Evolutionary conservation across 768 basidiomycete species (phyloP).

Genomic region (Leccinum obscurum): DNA sequence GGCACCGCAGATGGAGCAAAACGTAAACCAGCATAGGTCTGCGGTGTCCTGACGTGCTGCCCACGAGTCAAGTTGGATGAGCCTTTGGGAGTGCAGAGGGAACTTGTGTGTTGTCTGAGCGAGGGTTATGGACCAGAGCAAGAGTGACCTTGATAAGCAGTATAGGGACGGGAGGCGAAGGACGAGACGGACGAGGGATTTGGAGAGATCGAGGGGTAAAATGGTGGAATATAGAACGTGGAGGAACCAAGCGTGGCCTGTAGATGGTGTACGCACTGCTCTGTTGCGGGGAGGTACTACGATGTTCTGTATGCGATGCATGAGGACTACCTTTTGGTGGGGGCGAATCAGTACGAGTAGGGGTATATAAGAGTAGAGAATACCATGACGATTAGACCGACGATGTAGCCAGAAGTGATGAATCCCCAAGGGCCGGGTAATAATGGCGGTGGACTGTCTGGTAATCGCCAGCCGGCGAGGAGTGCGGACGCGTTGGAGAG

Average conservation of each 20-base stretch:
- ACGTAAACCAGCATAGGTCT: conserved; percentile 73
- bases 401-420: conserved; percentile 70
- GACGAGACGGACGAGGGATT: conserved; percentile 53
- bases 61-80: conserved; percentile 46
- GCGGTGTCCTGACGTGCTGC: conserved; percentile 51
- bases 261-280: conserved; percentile 21
- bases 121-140: conserved; percentile 58
- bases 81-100: conserved; percentile 34
- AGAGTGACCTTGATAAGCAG: conserved; percentile 53
- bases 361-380: conserved; percentile 7
- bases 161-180: conserved; percentile 67
- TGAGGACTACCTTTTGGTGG: conserved; percentile 54
- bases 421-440: conserved; percentile 70
- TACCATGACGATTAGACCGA: conserved; percentile 68
- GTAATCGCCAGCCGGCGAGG: conserved; percentile 28
- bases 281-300: conserved; percentile 61
- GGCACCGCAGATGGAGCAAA: conserved; percentile 63
- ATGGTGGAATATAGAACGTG: conserved; percentile 37
- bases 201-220: conserved; percentile 64
- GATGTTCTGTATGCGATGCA: conserved; percentile 78
- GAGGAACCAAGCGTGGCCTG: conserved; percentile 23
- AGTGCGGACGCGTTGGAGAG: conserved; percentile 5
- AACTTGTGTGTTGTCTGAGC: conserved; percentile 53
- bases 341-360: neutral
- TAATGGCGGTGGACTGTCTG: neutral